Base-by-base conservation (phyloP, 2,329 filamentous ascomycete species). In the Phyllachora maydis region DNA sequence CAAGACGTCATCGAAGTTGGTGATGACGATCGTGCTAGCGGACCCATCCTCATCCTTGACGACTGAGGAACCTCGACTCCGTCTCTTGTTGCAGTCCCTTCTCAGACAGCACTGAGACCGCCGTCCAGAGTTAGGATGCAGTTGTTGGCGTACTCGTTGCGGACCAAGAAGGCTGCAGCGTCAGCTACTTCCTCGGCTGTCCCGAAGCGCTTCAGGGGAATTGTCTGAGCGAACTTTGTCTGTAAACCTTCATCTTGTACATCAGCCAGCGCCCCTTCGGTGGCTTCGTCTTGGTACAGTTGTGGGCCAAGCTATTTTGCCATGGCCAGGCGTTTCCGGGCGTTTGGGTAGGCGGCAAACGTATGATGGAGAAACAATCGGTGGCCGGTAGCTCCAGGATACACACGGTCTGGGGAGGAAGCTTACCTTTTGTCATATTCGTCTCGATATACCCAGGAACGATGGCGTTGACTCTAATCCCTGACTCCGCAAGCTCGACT, bases 61-160 rank as follows among this genome's bases (percentile, higher is more conserved):
- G n/a, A n/a, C n/a, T n/a, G n/a, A n/a, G n/a, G n/a, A n/a, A n/a
- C n/a, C n/a, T n/a, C n/a, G n/a, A n/a, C n/a, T n/a, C n/a, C n/a
- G n/a, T n/a, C n/a, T n/a, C n/a, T n/a, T n/a, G n/a, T n/a, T n/a
- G n/a, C n/a, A n/a, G n/a, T n/a, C n/a, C n/a, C n/a, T n/a, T n/a
- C n/a, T 57, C 42, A 76, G 35, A 46, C 47, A 23, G 75, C 76
- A 43, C 75, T 82, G 34, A 90, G 45, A 2, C 82, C 82, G 10
- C 82, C 82, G 45, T 91, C 82, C 14, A 92, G 56, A 43, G 83
- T 88, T 24, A 92, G 55, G 23, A 83, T 59, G 43, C 78, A 88
- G 34, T 90, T 90, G 43, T 85, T 85, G 26, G 79, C 76, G 47
- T 85, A 92, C 31, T 64, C 52, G 44, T 88, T 91, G 22, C 59